Percentiles rank a stretch among this genome's conserved stretches.
Conservation (phyloP, 2,329 filamentous ascomycete genomes). For the Dactylonectria estremocensis region DNA sequence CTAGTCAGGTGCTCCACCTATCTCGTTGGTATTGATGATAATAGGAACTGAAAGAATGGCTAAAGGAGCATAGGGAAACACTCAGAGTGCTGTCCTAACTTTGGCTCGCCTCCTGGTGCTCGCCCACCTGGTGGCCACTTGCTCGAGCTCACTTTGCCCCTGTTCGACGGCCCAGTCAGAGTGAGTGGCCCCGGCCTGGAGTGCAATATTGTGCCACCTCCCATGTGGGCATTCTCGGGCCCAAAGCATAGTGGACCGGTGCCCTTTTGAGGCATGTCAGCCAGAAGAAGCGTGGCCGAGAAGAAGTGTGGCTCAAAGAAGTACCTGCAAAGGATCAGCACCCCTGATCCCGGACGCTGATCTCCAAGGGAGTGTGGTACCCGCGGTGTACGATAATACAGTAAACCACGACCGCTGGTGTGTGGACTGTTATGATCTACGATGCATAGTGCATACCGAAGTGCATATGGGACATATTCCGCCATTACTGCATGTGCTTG, state of each 20-base stretch:
- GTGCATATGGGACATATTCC: neutral
- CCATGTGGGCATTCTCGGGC: neutral
- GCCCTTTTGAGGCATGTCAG: neutral
- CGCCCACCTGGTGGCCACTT: too few relatives aligned
- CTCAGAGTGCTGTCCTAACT: neutral
- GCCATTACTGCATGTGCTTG: neutral
- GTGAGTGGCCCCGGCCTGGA: neutral
- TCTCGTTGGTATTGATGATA: neutral
- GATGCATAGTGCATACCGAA: neutral
- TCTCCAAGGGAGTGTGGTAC: neutral
- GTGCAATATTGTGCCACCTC: neutral
- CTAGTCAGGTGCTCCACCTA: conserved; percentile 11
- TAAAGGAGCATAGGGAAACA: neutral
- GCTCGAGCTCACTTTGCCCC: neutral
- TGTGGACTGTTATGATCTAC: neutral
- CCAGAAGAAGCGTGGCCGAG: neutral
- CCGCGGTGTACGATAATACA: neutral
- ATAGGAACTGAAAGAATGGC: neutral
- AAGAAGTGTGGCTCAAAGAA: neutral
- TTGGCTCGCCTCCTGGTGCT: neutral
- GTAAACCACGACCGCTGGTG: neutral
- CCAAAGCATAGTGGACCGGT: neutral
- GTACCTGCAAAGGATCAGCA: neutral
- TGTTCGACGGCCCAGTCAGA: neutral
- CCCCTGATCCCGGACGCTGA: neutral